Evolutionary conservation across 345 rosid species (phyloP).

Genomic region (Corchorus capsularis): DNA sequence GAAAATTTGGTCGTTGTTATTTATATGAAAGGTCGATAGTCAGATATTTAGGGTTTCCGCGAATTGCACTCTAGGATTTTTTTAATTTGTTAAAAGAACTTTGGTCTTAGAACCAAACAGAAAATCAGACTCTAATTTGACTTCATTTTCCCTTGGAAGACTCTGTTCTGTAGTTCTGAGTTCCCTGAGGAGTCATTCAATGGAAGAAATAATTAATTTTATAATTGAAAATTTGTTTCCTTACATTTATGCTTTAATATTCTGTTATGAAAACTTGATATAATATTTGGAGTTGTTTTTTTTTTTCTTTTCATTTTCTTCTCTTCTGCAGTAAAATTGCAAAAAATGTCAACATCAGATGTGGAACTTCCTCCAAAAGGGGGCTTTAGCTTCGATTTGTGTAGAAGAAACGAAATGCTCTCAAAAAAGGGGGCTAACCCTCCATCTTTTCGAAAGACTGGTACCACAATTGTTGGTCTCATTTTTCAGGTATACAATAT

Average conservation of each 20-base stretch:
- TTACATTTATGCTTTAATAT: neutral
- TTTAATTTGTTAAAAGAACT: neutral
- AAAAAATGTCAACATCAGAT: conserved; percentile 48
- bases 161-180: neutral
- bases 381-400: conserved; percentile 82
- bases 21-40: neutral
- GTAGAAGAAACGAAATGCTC: conserved; percentile 75
- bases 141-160: neutral
- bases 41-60: neutral
- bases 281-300: neutral
- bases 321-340: neutral
- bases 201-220: neutral
- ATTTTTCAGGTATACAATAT: conserved; percentile 50
- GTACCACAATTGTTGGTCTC: conserved; percentile 90
- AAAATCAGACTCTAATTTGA: neutral
- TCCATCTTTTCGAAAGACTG: conserved; percentile 73
- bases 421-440: conserved; percentile 54
- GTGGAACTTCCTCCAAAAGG: conserved; percentile 59
- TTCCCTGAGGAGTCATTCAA: neutral
- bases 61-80: neutral
- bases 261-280: neutral
- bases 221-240: neutral
- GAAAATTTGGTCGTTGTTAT: neutral
- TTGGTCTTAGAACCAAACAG: too few species aligned
- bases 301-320: neutral